These are phyloP conservation scores for Musa troglodytarum DNA, from an alignment of 176 grass and related monocot species.

Conservation along the genomic window DNA sequence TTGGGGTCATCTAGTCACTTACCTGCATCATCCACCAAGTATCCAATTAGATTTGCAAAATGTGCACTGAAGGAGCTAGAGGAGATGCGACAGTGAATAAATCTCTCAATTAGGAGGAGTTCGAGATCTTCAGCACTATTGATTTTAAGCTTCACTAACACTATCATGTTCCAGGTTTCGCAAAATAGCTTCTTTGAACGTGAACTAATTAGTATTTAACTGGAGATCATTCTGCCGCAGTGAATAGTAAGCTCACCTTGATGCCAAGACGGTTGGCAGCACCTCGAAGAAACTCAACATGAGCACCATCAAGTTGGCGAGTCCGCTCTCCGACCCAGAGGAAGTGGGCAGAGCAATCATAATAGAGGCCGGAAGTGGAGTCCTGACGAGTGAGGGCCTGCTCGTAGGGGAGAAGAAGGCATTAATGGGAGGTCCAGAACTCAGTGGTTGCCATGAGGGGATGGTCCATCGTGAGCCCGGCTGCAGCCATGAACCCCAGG, in stretches of 20 bases:
- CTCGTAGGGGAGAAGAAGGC: constrained; percentile 13
- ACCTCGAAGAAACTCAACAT: constrained; percentile 11
- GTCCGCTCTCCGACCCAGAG: constrained; percentile 14
- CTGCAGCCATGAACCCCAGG: constrained; percentile 10
- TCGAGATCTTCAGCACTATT: too few relatives aligned
- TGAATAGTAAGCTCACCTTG: constrained; percentile 2
- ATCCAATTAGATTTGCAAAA: not conserved
- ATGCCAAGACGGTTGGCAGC: constrained; percentile 10
- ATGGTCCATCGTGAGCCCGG: constrained; percentile 7
- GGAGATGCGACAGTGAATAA: not conserved
- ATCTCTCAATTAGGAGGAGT: not conserved
- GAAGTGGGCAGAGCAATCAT: not conserved
- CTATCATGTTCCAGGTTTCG: too few relatives aligned
- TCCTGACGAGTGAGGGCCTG: constrained; percentile 14
- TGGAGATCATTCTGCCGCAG: not conserved
- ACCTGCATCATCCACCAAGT: not conserved
- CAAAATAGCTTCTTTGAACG: not conserved
- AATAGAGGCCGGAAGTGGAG: constrained; percentile 5
- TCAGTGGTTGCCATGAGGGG: constrained; percentile 14
- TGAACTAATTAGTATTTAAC: not conserved
- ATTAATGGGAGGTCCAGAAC: constrained; percentile 16
- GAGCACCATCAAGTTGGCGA: constrained; percentile 8
- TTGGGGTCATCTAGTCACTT: constrained; percentile 9
- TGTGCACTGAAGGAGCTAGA: not conserved
- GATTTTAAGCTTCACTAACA: not conserved